phyloP scores from a whole-genome alignment of 2,329 filamentous ascomycete genomes.

The Conoideocrella luteorostrata region DNA sequence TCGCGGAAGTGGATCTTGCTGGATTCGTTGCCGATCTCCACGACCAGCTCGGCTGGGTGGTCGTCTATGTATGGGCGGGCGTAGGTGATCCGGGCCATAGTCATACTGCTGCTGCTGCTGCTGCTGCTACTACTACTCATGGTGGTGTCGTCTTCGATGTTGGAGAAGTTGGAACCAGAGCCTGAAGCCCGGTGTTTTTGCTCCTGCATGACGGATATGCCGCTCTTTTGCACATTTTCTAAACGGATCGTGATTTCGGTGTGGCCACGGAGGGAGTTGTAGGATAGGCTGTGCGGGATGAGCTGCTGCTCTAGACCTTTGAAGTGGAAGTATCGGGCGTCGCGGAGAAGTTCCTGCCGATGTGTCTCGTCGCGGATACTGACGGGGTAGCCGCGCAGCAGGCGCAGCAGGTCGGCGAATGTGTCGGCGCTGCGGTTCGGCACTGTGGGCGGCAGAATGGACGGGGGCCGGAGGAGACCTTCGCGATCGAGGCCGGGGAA shows the following conservation, averaged over 20 bases:
- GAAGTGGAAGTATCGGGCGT: constrained; percentile 89
- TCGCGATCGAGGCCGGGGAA: constrained; percentile 81
- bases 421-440: constrained; percentile 75
- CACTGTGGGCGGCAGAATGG: constrained; percentile 75
- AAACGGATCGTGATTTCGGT: constrained; percentile 74
- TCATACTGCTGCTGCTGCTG: constrained; percentile 8
- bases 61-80: constrained; percentile 82
- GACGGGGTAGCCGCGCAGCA: constrained; percentile 78
- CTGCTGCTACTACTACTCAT: constrained; percentile 31
- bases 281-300: constrained; percentile 68
- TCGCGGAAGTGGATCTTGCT: constrained; percentile 47
- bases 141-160: no score
- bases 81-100: constrained; percentile 61
- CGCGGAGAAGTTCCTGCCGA: constrained; percentile 68
- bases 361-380: constrained; percentile 71
- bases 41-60: constrained; percentile 62
- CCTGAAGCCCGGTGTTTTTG: no score
- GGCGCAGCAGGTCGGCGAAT: constrained; percentile 74
- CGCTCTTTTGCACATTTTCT: constrained; percentile 84
- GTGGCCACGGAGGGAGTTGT: constrained; percentile 61
- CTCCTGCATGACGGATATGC: constrained; percentile 65
- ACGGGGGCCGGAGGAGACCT: constrained; percentile 76
- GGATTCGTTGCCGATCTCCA: constrained; percentile 69
- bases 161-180: no score
- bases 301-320: constrained; percentile 85